Percentiles rank a stretch among this genome's conserved stretches.
phyloP scores from a whole-genome alignment of 2,329 filamentous ascomycete species.

The Macrophomina pseudophaseolina region DNA sequence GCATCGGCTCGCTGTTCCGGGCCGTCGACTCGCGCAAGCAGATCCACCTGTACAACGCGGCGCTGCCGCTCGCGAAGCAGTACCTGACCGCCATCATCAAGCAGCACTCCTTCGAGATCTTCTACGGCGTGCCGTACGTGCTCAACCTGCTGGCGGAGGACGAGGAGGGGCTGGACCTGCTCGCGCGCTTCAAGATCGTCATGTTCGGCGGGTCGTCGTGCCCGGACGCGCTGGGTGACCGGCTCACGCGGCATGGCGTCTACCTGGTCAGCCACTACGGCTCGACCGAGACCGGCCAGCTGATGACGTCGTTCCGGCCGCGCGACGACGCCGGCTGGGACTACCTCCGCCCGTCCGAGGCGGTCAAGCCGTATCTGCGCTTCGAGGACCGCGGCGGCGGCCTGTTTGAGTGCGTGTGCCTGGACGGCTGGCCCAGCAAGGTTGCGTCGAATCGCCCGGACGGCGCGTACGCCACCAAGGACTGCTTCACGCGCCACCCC shows the following conservation, averaged over 20 bases:
- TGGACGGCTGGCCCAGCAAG: slow-evolving; percentile 42
- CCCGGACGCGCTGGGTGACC: slow-evolving; percentile 64
- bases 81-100: slow-evolving; percentile 36
- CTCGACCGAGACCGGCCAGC: slow-evolving; percentile 65
- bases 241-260: slow-evolving; percentile 58
- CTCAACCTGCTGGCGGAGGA: slow-evolving; percentile 68
- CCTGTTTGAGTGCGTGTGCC: slow-evolving; percentile 43
- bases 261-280: slow-evolving; percentile 64
- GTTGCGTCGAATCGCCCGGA: slow-evolving; percentile 52
- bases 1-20: slow-evolving; percentile 20
- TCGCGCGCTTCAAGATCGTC: slow-evolving; percentile 58
- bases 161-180: slow-evolving; percentile 57
- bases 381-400: slow-evolving; percentile 43
- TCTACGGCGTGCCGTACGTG: slow-evolving; percentile 68
- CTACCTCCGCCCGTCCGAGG: slow-evolving; percentile 55
- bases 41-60: slow-evolving; percentile 23
- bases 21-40: slow-evolving; percentile 17
- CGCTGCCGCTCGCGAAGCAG: slow-evolving; percentile 28
- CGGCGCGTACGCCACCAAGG: slow-evolving; percentile 31
- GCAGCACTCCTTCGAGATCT: slow-evolving; percentile 52
- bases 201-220: slow-evolving; percentile 64
- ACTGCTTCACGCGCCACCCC: slow-evolving; percentile 54
- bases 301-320: slow-evolving; percentile 65
- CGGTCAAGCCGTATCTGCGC: slow-evolving; percentile 47
- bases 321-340: slow-evolving; percentile 64